phyloP scores from a whole-genome alignment of 768 basidiomycete species.

The Mycena latifolia region DNA sequence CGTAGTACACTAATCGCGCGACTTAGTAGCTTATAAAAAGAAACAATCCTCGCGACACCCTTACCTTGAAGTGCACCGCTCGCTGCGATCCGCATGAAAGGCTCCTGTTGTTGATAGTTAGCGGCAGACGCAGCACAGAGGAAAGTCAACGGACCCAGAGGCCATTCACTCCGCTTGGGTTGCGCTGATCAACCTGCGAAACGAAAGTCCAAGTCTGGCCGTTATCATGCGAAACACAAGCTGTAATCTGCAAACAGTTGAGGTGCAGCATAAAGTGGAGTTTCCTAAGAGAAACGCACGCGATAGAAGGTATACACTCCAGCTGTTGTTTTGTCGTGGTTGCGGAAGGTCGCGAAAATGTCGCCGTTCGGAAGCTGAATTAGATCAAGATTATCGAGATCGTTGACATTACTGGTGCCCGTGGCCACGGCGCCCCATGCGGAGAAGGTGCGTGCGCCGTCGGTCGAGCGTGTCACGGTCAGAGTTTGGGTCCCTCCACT shows the following conservation, averaged over 20 bases:
- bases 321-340: constrained; percentile 28
- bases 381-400: constrained; percentile 32
- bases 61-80: constrained; percentile 36
- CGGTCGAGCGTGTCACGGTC: constrained; percentile 32
- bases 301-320: constrained; percentile 15
- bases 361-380: constrained; percentile 30
- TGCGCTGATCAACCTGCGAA: constrained; percentile 36
- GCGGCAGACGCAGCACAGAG: background rate
- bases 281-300: background rate
- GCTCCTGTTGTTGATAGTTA: constrained; percentile 33
- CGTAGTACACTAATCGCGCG: constrained; percentile 33
- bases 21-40: background rate
- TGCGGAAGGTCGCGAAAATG: constrained; percentile 30
- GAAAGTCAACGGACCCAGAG: constrained; percentile 35
- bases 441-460: constrained; percentile 24
- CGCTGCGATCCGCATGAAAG: constrained; percentile 34
- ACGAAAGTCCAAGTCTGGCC: constrained; percentile 39
- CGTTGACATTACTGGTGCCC: constrained; percentile 24
- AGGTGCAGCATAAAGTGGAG: background rate
- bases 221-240: constrained; percentile 35
- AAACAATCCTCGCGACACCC: background rate
- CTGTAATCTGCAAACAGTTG: constrained; percentile 33
- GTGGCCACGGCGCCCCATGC: constrained; percentile 24
- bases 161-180: constrained; percentile 33
- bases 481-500: constrained; percentile 18